phyloP scores from a whole-genome alignment of 495 filamentous ascomycete genomes.

The Parachaetomium inaequale region DNA sequence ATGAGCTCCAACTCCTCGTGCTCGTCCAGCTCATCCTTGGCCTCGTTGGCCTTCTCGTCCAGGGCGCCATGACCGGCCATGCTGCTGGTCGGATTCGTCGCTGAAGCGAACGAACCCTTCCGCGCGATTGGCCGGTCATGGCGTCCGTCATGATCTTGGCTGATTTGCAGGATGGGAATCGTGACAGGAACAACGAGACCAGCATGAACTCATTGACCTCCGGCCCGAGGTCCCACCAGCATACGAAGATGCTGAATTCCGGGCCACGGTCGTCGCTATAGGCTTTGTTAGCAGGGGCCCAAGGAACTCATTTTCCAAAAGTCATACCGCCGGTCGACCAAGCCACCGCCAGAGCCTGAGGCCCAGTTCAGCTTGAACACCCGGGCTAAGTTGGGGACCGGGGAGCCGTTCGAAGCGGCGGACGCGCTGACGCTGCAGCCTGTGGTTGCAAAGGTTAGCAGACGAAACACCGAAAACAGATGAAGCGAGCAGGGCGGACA shows the following conservation, averaged over 20 bases:
- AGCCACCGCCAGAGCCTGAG: conserved; percentile 89
- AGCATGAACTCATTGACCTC: neutral
- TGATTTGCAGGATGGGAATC: conserved; percentile 67
- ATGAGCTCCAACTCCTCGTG: no score
- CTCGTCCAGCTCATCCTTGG: conserved; percentile 84
- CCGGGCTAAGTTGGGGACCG: conserved; percentile 89
- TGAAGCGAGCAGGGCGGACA: neutral
- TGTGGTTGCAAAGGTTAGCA: neutral
- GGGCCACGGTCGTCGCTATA: conserved; percentile 88
- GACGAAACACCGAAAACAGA: neutral
- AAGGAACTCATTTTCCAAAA: neutral
- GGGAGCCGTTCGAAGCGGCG: neutral
- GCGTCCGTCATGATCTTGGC: conserved; percentile 99
- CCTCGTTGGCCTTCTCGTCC: neutral
- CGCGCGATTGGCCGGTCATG: conserved; percentile 93
- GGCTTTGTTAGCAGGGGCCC: conserved; percentile 22
- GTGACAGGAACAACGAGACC: neutral
- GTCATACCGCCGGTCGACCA: conserved; percentile 83
- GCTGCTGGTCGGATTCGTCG: conserved; percentile 90
- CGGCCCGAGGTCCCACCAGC: neutral
- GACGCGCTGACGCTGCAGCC: neutral
- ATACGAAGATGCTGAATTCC: conserved; percentile 69
- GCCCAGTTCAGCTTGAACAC: conserved; percentile 99
- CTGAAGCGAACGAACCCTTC: conserved; percentile 95
- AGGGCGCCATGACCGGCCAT: conserved; percentile 26